Base-by-base conservation (phyloP, 495 filamentous ascomycete genomes). In the Parachaetomium inaequale region DNA sequence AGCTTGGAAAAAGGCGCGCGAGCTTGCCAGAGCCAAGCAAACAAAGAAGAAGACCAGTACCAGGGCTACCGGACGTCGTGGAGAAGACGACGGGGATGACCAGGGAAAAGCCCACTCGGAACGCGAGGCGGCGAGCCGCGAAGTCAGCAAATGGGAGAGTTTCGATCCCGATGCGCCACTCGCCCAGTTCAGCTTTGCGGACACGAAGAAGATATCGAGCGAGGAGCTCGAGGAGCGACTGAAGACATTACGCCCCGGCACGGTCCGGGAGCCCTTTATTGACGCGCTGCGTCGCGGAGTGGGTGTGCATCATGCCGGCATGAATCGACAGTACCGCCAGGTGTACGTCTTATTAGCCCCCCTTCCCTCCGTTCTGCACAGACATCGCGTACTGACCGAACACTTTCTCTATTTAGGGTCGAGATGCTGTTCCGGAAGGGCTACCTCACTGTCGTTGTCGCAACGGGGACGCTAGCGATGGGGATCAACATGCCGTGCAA, bases 401-500 rank as follows among this genome's bases (percentile, higher is more conserved):
- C 7, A n/a, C 7, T 43, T 72, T 0, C 49, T n/a, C 55, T 25
- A 12, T 49, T 17, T 25, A 49, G 46, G 1, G 85, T 88, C 15
- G 87, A 90, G 67, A 86, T 88, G 66, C 74, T 92, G 0, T 93
- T 92, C 72, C 81, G 89, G 14, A 88, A 84, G 67, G 87, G 89
- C 0, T 92, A 77, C 62, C 75, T 92, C 11, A 78, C 85, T 5
- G 85, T 90, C n/a, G 83, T 91, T 11, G 81, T 92, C 47, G 89
- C 89, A 0, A 93, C 89, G 12, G 89, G 89, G 0, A 91, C 88
- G 0, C 77, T 92, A 14, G 84, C 84, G 36, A 75, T 93, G 25
- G 89, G 89, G 71, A 89, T 93, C 74, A 93, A 92, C 62, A 92
- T 91, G 89, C 89, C 89, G 23, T 91, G 89, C 67, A 88, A 88